Conservation (phyloP, 441 rosid species). For the Populus hybrid region DNA sequence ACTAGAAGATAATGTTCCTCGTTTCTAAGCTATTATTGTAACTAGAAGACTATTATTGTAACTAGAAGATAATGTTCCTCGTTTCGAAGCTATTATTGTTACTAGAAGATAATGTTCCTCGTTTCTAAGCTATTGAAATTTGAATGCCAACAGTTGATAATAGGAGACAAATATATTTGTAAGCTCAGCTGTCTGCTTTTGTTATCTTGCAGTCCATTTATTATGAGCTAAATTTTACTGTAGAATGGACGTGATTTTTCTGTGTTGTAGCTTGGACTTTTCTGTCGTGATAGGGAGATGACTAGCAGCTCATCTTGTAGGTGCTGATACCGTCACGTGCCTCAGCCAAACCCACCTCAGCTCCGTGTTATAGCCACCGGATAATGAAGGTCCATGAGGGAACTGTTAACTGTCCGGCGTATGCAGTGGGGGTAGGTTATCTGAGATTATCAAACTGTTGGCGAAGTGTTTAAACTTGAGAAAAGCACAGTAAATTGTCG, state of each 20-base stretch:
- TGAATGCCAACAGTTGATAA: slow-evolving; percentile 32
- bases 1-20: slow-evolving; percentile 36
- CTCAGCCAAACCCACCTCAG: too few relatives aligned
- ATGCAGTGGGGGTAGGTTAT: too few relatives aligned
- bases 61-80: slow-evolving; percentile 1
- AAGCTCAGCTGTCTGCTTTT: slow-evolving; percentile 13
- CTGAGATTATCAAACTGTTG: too few relatives aligned
- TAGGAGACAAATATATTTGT: slow-evolving; percentile 25
- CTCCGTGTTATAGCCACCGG: too few relatives aligned
- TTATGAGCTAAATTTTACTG: slow-evolving; percentile 7
- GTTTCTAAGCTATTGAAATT: neutral
- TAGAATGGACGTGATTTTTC: slow-evolving; percentile 11
- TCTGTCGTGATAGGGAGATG: neutral
- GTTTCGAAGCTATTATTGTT: slow-evolving; percentile 9
- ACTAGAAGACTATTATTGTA: too few relatives aligned
- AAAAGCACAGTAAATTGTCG: too few relatives aligned
- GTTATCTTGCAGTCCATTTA: slow-evolving; percentile 17
- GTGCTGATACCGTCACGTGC: slow-evolving; percentile 24
- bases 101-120: too few relatives aligned
- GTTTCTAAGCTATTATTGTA: slow-evolving; percentile 21
- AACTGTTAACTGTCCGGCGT: too few relatives aligned
- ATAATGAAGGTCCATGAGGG: too few relatives aligned
- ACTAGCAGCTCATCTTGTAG: slow-evolving; percentile 6
- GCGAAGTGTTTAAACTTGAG: too few relatives aligned
- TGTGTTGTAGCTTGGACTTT: neutral